phyloP scores from a whole-genome alignment of 352 stramenopile species.

The Aphanomyces cochlioides region DNA sequence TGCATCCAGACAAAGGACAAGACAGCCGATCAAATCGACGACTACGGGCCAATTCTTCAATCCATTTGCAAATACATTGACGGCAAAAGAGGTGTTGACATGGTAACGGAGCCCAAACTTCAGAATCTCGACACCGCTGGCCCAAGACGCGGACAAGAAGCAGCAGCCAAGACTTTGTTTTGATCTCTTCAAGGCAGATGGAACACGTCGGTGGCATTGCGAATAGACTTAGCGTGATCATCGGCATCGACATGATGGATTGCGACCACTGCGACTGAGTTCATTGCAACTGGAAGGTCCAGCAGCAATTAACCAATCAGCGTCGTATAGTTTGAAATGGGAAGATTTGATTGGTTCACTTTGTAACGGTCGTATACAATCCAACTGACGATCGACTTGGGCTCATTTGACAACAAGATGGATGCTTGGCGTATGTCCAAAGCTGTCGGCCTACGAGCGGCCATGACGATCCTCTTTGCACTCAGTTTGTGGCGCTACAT shows the following conservation, averaged over 20 bases:
- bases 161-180: background rate
- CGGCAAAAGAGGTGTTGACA: background rate
- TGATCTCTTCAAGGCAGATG: background rate
- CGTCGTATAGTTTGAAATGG: too few relatives aligned
- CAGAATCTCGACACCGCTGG: background rate
- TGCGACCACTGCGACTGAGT: too few relatives aligned
- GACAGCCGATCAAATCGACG: background rate
- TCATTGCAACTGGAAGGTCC: too few relatives aligned
- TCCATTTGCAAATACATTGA: background rate
- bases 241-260: too few relatives aligned
- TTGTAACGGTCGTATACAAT: too few relatives aligned
- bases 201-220: background rate
- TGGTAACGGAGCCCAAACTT: background rate
- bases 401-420: too few relatives aligned
- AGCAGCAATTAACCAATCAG: too few relatives aligned
- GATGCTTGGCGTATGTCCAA: too few relatives aligned
- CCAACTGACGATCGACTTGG: too few relatives aligned
- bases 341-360: too few relatives aligned
- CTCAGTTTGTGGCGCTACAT: background rate
- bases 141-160: background rate
- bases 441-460: background rate
- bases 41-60: background rate
- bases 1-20: background rate
- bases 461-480: background rate
- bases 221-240: too few relatives aligned